Base-by-base conservation (phyloP, 176 grass and related monocot species). In the Lolium perenne region DNA sequence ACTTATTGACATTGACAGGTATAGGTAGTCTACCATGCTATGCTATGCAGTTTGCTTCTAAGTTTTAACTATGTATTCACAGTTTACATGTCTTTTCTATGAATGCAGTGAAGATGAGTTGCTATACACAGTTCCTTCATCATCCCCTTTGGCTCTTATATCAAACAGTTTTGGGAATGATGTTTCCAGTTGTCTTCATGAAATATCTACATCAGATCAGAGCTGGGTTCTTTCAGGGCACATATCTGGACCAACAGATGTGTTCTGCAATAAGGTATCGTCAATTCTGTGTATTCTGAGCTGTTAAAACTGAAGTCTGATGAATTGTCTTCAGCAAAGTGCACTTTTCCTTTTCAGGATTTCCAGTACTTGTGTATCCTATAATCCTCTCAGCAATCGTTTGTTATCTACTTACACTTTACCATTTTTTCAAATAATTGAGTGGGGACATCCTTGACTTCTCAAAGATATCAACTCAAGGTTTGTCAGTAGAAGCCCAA, bases 301-400 rank as follows among this genome's bases (percentile, higher is more conserved):
- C 21, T 83, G 43, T 79, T 82, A 18, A 77, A 50, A 64, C 51
- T 68, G 56, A 82, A 87, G 74, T 78, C 65, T 46, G 23, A 48
- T 47, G 61, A 79, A 76, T 26, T 70, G 69, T 73, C 76, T 78
- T 86, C 64, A 91, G 25, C 85, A 80, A 92, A 43, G 69, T 87
- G 20, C 45, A 70, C 68, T 80, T 83, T 65, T 92, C 56, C 29
- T 87, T 91, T 98, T 68, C 93, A 98, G 96, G 91, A 76, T 92
- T 87, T 94, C 82, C 96, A 98, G 66, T 94, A 95, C 90, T 47
- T 98, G 23, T 98, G 96, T 98, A 98, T 98, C 96, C 96, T 95
- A 83, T 68, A 72, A 12, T 92, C 93, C 93, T 95, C 80, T 80
- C 8, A 8, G 29, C 14, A 71, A 38, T 74, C 40, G 8, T 13